phyloP scores from a whole-genome alignment of 371 early-diverging fungal genomes.

The Nematocida ironsii region DNA sequence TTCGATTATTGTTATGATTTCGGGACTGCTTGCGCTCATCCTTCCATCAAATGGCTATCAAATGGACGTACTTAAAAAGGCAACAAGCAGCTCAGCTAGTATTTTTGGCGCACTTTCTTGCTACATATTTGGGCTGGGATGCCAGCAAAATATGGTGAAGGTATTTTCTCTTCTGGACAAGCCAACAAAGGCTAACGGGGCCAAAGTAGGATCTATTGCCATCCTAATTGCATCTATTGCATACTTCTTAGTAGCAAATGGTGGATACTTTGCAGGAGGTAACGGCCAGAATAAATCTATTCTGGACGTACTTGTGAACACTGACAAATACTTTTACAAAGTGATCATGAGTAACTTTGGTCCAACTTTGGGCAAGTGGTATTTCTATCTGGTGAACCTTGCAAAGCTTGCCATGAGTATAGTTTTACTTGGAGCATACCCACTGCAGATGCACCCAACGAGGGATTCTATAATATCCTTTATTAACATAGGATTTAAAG shows the following conservation, averaged over 20 bases:
- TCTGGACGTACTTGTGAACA: constrained; percentile 49
- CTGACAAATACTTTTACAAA: constrained; percentile 41
- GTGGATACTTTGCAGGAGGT: constrained; percentile 61
- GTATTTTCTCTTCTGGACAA: constrained; percentile 58
- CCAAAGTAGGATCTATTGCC: constrained; percentile 41
- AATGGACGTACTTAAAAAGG: background rate
- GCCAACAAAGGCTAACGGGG: constrained; percentile 48
- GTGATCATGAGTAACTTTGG: constrained; percentile 14
- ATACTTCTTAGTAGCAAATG: constrained; percentile 60
- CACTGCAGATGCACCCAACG: constrained; percentile 55
- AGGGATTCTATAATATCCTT: constrained; percentile 47
- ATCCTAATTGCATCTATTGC: constrained; percentile 52
- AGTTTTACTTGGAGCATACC: constrained; percentile 40
- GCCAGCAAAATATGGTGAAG: constrained; percentile 66
- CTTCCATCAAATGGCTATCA: background rate
- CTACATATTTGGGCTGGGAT: constrained; percentile 65
- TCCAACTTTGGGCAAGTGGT: constrained; percentile 1
- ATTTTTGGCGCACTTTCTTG: constrained; percentile 40
- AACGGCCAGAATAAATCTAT: constrained; percentile 38
- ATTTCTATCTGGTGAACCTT: constrained; percentile 33
- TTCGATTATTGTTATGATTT: constrained; percentile 27
- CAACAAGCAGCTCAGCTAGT: background rate
- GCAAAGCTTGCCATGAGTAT: constrained; percentile 45
- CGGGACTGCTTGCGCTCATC: constrained; percentile 14
- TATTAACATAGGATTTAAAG: background rate